Conservation (phyloP, 2,329 filamentous ascomycete genomes). For the Fusarium concolor region DNA sequence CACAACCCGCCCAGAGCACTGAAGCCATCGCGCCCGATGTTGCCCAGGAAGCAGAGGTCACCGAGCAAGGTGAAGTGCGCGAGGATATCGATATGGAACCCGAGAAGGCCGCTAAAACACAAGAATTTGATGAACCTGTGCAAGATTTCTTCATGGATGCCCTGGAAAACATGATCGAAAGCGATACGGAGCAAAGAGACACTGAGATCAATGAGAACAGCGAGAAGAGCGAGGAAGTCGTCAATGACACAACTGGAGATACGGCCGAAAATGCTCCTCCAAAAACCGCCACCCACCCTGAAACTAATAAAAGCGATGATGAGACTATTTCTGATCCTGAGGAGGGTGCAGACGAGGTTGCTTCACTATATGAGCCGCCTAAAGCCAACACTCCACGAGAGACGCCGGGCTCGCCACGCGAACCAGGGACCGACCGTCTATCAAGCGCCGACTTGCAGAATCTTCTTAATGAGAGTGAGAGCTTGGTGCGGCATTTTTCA, state of each 20-base stretch:
- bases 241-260: not conserved
- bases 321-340: not conserved
- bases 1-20: not conserved
- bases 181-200: no score
- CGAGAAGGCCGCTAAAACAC: not conserved
- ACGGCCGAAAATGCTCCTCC: no score
- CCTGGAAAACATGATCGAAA: not conserved
- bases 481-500: conserved; percentile 4
- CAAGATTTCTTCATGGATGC: not conserved
- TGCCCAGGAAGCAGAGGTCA: not conserved
- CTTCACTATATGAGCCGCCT: accelerated
- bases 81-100: not conserved
- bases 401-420: not conserved
- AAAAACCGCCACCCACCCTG: not conserved
- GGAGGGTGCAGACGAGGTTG: not conserved
- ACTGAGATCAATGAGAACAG: not conserved
- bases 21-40: not conserved
- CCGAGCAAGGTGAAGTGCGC: not conserved
- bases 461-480: not conserved
- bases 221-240: not conserved
- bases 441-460: not conserved
- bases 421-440: not conserved
- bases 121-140: not conserved
- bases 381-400: not conserved
- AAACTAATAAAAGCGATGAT: not conserved